phyloP scores from a whole-genome alignment of 768 basidiomycete genomes.

The Rhodotorula kratochvilovae region DNA sequence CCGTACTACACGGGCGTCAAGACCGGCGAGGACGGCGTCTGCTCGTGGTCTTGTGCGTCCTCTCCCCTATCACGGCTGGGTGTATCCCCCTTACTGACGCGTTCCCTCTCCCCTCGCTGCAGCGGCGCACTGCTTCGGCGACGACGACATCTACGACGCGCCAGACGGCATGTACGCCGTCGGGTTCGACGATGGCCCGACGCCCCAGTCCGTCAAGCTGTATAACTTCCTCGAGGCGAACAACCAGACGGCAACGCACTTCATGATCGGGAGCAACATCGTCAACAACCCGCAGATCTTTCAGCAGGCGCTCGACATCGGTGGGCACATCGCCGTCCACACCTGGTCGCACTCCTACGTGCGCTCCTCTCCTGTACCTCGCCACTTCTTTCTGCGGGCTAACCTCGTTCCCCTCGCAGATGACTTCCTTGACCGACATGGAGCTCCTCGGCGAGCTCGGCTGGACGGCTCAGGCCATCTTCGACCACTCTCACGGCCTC shows the following conservation, averaged over 20 bases:
- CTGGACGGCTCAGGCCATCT: constrained; percentile 73
- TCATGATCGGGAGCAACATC: constrained; percentile 79
- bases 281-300: constrained; percentile 59
- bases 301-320: constrained; percentile 52
- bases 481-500: constrained; percentile 68
- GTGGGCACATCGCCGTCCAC: constrained; percentile 49
- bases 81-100: background rate
- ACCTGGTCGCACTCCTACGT: constrained; percentile 63
- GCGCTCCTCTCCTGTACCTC: background rate
- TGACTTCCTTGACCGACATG: constrained; percentile 69
- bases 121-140: constrained; percentile 45
- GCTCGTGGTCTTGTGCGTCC: constrained; percentile 28
- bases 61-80: no score
- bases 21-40: constrained; percentile 13
- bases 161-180: constrained; percentile 62
- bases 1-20: constrained; percentile 43
- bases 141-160: constrained; percentile 69
- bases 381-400: background rate
- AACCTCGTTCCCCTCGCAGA: constrained; percentile 46
- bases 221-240: constrained; percentile 65
- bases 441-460: constrained; percentile 71
- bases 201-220: constrained; percentile 52
- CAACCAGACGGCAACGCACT: constrained; percentile 72
- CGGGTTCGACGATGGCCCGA: constrained; percentile 78
- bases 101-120: background rate